Conservation (phyloP, 2,329 filamentous ascomycete genomes). For the Didymella segeticola region DNA sequence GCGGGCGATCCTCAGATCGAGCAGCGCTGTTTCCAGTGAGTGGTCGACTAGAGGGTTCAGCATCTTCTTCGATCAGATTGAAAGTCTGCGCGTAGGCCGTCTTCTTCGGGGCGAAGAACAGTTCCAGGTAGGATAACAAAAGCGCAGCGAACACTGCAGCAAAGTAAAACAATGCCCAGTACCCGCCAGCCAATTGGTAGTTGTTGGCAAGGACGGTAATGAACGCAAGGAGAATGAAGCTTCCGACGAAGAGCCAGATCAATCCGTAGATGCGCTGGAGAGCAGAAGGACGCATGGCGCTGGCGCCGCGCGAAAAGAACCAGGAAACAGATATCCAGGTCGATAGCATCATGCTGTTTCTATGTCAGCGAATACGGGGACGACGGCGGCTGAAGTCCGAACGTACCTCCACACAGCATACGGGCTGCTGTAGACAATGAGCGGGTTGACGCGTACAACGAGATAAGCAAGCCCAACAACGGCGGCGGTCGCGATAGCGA, state of each 20-base stretch:
- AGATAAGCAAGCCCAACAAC: conserved; percentile 77
- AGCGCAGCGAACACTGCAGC: conserved; percentile 76
- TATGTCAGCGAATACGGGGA: conserved; percentile 1
- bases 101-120: conserved; percentile 76
- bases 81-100: conserved; percentile 69
- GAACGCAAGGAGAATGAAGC: conserved; percentile 75
- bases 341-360: conserved; percentile 74
- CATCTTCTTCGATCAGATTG: conserved; percentile 32
- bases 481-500: conserved; percentile 71
- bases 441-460: conserved; percentile 81
- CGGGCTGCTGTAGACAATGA: conserved; percentile 87
- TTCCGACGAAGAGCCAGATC: conserved; percentile 81
- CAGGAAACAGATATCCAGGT: conserved; percentile 82
- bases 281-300: conserved; percentile 82
- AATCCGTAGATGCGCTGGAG: conserved; percentile 81
- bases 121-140: conserved; percentile 77
- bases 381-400: background rate
- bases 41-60: conserved; percentile 44
- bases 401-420: conserved; percentile 77
- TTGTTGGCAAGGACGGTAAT: conserved; percentile 79
- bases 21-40: conserved; percentile 42
- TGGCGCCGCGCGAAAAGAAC: conserved; percentile 80
- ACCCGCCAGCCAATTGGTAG: conserved; percentile 75
- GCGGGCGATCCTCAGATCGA: conserved; percentile 42
- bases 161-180: conserved; percentile 82